Base-by-base conservation (phyloP, 148 eudicot genomes). In the Silene conica region DNA sequence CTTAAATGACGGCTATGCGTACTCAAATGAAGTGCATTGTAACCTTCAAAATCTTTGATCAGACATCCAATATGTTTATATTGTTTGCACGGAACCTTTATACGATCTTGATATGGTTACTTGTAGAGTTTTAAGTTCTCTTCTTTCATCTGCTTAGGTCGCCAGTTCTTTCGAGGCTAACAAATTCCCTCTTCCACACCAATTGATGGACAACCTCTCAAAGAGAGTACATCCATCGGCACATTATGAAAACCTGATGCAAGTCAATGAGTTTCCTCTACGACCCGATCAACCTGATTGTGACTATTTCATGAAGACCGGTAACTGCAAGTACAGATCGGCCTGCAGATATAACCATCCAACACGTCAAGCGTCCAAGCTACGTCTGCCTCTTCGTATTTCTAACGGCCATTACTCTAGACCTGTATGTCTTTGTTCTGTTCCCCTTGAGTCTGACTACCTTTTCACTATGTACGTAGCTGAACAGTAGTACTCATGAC, bases 261-360 rank as follows among this genome's bases (percentile, higher is more conserved):
- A 76, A 52, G 50, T 75, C 25, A 85, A 82, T 31, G 88, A 89
- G 77, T 85, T 74, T 59, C 93, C 93, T 65, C 83, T 82, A 71
- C 85, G 93, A 67, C 89, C 84, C 1, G 90, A 89, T 66, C 86
- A 79, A 73, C 90, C 85, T 21, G 85, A 82, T 55, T 89, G 90
- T 56, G 78, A 76, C 25, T 87, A 76, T 78, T 89, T 80, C 64
- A 58, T 80, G 83, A 87, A 71, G 79, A 85, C 85, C 48, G 93
- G 90, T 70, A 76, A 78, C 38, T 89, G 93, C 78, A 87, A 87
- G 71, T 87, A 64, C 72, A 84, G 80, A 71, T 80, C 85, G 25
- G 74, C 74, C 57, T 87, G 89, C 64, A 74, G 77, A 74, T 88
- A 73, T 78, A 82, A 88, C 74, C 92, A 88, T 73, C 89, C 92